Evolutionary conservation across 148 eudicot species (phyloP).

Genomic region (Rheum nobile): DNA sequence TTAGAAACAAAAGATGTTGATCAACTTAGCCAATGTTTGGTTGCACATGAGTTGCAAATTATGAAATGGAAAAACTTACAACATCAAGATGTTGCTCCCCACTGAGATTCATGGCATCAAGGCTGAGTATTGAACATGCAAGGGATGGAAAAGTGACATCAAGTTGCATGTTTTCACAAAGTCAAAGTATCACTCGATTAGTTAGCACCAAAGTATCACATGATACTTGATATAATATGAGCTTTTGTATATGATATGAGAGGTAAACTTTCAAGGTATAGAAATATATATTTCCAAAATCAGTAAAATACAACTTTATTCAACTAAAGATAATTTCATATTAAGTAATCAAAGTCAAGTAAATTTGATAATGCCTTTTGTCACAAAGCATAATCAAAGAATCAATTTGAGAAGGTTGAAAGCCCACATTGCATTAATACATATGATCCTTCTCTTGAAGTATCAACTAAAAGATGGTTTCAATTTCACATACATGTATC

Average conservation of each 20-base stretch:
- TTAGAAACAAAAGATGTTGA: neutral
- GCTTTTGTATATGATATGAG: neutral
- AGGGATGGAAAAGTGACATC: constrained; percentile 91
- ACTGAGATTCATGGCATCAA: constrained; percentile 98
- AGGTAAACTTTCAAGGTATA: neutral
- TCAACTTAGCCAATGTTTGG: neutral
- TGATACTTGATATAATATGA: too few species aligned
- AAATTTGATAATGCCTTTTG: neutral
- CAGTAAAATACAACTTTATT: neutral
- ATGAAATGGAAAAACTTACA: constrained; percentile 35
- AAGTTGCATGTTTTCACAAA: constrained; percentile 43
- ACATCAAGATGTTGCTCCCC: constrained; percentile 98
- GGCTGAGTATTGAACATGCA: constrained; percentile 81
- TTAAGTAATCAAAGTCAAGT: neutral
- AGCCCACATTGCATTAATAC: constrained; percentile 71
- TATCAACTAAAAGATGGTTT: constrained; percentile 80
- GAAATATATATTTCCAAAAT: neutral
- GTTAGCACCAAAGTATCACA: neutral
- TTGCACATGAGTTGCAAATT: neutral
- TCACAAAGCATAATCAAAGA: constrained; percentile 1
- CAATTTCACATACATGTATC: constrained; percentile 61
- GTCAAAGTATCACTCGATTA: neutral
- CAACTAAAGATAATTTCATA: neutral
- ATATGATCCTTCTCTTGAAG: constrained; percentile 81
- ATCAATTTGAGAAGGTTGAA: constrained; percentile 4